Base-by-base conservation (phyloP, 306 rosid species). In the Biancaea sappan region DNA sequence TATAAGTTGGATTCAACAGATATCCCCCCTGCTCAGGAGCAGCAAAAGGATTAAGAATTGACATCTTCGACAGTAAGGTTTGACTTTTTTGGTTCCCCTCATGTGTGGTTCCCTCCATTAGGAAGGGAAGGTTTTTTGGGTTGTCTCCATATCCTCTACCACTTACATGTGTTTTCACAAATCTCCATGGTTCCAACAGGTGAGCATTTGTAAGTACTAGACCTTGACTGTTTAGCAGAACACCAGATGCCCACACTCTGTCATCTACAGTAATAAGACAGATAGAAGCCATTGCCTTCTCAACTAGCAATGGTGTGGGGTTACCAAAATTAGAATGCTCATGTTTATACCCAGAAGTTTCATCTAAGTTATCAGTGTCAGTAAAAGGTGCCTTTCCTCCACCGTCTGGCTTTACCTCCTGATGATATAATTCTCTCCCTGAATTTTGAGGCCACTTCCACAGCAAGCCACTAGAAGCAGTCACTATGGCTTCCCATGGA, bases 171-270 rank as follows among this genome's bases (percentile, higher is more conserved):
- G 92, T 80, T 85, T 91, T 94, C 60, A 92, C 86, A 37, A 89
- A 94, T 87, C 96, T 88, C 96, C 96, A 91, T 7, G 97, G 97
- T 75, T 94, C 96, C 77, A 94, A 79, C 76, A 91, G 82, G 74
- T 94, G 97, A 37, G 97, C 98, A 84, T 94, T 94, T 34, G 98
- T 94, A 59, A 94, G 94, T 84, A 94, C 73, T 76, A 94, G 88
- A 78, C 98, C 98, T 76, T 87, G 84, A 74, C 64, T 62, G 77
- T 91, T 94, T 38, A 94, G 84, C 81, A 94, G 43, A 80, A 91
- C 83, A 32, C 98, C 98, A 69, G 94, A 91, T 66, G 98, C 97
- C 97, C 98, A 94, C 47, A 84, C 90, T 79, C 97, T 97, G 77
- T 86, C 91, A 59, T 89, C 96, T 34, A 87, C 75, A 72, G 94